Percentiles rank a stretch among this genome's conserved stretches.
These are phyloP conservation scores for Dothiorella sarmentorum DNA, from an alignment of 2,329 filamentous ascomycete genomes.

Conservation along the genomic window DNA sequence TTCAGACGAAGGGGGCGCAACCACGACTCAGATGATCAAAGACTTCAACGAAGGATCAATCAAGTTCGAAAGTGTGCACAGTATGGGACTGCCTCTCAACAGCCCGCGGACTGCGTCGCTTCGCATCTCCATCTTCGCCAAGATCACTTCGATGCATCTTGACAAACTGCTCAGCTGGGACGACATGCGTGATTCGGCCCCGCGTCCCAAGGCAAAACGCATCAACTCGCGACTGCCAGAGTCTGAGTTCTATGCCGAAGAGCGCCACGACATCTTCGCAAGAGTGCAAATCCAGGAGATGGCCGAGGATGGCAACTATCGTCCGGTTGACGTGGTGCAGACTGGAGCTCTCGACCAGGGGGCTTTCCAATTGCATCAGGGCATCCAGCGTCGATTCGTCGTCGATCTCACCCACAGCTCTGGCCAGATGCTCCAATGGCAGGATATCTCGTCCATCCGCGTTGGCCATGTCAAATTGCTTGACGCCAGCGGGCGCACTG, in stretches of 20 bases:
- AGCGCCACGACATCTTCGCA: slow-evolving; percentile 88
- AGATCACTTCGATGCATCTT: slow-evolving; percentile 87
- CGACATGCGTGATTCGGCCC: slow-evolving; percentile 80
- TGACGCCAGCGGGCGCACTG: slow-evolving; percentile 79
- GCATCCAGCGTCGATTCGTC: slow-evolving; percentile 81
- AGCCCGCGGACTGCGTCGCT: slow-evolving; percentile 71
- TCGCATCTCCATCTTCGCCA: slow-evolving; percentile 86
- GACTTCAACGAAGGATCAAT: slow-evolving; percentile 92
- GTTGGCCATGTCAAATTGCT: slow-evolving; percentile 80
- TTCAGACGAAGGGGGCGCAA: slow-evolving; percentile 79
- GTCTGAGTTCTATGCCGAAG: slow-evolving; percentile 87
- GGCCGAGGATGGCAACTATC: slow-evolving; percentile 84
- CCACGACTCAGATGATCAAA: slow-evolving; percentile 89
- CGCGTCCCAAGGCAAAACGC: slow-evolving; percentile 55
- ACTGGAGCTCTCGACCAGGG: slow-evolving; percentile 79
- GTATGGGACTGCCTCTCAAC: slow-evolving; percentile 86
- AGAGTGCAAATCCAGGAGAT: slow-evolving; percentile 87
- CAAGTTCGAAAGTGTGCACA: slow-evolving; percentile 95
- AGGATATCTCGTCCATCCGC: slow-evolving; percentile 71
- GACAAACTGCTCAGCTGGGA: slow-evolving; percentile 99
- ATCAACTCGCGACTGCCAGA: slow-evolving; percentile 71
- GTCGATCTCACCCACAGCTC: slow-evolving; percentile 90
- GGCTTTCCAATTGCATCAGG: slow-evolving; percentile 92
- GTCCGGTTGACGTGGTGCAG: slow-evolving; percentile 89
- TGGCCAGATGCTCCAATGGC: slow-evolving; percentile 83